phyloP scores from a whole-genome alignment of 1,284 basidiomycete genomes.

The Dichomitus squalens region DNA sequence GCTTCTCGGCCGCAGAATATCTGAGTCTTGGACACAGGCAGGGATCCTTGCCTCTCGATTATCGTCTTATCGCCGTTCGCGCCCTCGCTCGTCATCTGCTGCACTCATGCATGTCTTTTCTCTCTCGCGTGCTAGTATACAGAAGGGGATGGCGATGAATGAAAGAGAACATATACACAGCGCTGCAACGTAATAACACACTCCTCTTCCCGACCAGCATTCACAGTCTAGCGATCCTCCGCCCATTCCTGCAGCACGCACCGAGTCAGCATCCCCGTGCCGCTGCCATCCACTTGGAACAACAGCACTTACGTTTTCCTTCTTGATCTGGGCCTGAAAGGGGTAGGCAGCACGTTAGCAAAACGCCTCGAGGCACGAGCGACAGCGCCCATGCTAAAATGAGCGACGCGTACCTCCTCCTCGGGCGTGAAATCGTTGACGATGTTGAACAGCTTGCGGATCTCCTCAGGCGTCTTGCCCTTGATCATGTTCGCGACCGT shows the following conservation, averaged over 20 bases:
- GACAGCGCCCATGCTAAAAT: neutral
- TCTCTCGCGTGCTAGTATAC: conserved; percentile 24
- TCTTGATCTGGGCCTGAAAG: conserved; percentile 93
- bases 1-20: too few relatives aligned
- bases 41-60: too few relatives aligned
- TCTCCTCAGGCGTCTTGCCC: conserved; percentile 96
- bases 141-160: conserved; percentile 7
- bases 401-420: conserved; percentile 75
- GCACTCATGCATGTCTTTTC: conserved; percentile 2
- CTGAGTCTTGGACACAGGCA: too few relatives aligned
- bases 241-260: conserved; percentile 70
- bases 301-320: conserved; percentile 85
- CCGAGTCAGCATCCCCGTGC: neutral
- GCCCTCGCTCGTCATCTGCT: neutral
- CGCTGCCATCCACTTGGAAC: neutral
- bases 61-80: neutral
- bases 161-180: conserved; percentile 22
- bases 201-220: conserved; percentile 20
- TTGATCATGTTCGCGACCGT: conserved; percentile 99
- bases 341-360: conserved; percentile 8
- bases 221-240: conserved; percentile 70
- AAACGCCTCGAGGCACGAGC: conserved; percentile 9
- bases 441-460: conserved; percentile 96
- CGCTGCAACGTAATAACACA: conserved; percentile 27
- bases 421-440: conserved; percentile 99